phyloP scores from a whole-genome alignment of 2,329 filamentous ascomycete genomes.

The Colletotrichum plurivorum region DNA sequence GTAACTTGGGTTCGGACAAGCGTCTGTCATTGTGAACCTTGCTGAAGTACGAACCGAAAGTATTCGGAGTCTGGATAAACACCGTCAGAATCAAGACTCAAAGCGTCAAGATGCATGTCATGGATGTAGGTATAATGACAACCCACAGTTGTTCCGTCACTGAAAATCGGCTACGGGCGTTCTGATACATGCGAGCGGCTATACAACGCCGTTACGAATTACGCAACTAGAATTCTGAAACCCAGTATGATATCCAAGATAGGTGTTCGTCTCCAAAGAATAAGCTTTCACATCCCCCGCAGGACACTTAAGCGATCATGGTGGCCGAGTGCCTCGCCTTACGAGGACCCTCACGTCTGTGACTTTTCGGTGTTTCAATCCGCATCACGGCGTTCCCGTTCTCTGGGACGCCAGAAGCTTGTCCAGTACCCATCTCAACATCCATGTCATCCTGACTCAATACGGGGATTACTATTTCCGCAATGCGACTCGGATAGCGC shows the following conservation, averaged over 20 bases:
- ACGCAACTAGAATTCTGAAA: background rate
- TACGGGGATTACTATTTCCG: background rate
- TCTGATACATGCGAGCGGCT: background rate
- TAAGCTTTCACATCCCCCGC: conserved; percentile 19
- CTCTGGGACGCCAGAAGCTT: background rate
- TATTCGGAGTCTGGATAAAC: no score
- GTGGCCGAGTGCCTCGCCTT: background rate
- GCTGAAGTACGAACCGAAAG: background rate
- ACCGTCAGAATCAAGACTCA: no score
- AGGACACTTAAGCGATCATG: conserved; percentile 8
- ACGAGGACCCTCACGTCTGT: conserved; percentile 15
- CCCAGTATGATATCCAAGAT: conserved; percentile 9
- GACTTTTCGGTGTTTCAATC: conserved; percentile 26
- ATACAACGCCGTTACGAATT: background rate
- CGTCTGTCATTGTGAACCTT: background rate
- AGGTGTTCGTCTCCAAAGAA: background rate
- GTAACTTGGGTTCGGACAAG: background rate
- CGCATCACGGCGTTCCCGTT: conserved; percentile 8
- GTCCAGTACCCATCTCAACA: background rate
- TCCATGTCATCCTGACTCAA: conserved; percentile 10
- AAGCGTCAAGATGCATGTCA: no score
- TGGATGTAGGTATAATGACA: no score
- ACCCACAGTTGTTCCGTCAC: no score
- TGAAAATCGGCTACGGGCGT: no score
- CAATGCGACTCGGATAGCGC: background rate